These are phyloP conservation scores for Fusarium pseudocircinatum DNA, from an alignment of 2,329 filamentous ascomycete species.

Conservation along the genomic window DNA sequence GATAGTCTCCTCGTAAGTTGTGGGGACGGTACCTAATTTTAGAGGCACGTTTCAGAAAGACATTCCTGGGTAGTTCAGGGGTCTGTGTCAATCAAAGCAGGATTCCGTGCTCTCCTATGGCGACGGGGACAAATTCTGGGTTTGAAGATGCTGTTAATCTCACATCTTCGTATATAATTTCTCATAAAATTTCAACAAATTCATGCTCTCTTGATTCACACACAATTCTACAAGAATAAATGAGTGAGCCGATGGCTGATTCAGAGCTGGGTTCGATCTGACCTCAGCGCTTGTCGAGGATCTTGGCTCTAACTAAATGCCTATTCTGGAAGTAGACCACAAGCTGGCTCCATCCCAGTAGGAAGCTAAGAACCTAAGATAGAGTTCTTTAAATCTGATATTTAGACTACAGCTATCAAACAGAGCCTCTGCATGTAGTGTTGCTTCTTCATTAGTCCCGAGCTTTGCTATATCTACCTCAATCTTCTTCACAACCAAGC, in stretches of 20 bases:
- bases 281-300: constrained; percentile 20
- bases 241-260: background rate
- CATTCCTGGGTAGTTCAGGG: constrained; percentile 24
- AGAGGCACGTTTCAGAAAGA: constrained; percentile 35
- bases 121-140: background rate
- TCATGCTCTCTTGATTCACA: background rate
- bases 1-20: constrained; percentile 19
- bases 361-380: background rate
- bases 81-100: background rate
- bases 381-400: background rate
- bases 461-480: background rate
- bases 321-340: background rate
- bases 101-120: background rate
- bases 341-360: background rate
- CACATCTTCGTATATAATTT: background rate
- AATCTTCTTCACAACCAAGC: background rate
- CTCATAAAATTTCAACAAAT: background rate
- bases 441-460: background rate
- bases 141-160: background rate
- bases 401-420: background rate
- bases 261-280: background rate
- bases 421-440: background rate
- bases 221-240: background rate
- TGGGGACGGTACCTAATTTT: constrained; percentile 31
- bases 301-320: background rate